A percentile compares a stretch with the other conserved stretches of the same genome.
These are phyloP conservation scores for Tremellales sp. DNA, from an alignment of 1,284 basidiomycete genomes.

Conservation along the genomic window DNA sequence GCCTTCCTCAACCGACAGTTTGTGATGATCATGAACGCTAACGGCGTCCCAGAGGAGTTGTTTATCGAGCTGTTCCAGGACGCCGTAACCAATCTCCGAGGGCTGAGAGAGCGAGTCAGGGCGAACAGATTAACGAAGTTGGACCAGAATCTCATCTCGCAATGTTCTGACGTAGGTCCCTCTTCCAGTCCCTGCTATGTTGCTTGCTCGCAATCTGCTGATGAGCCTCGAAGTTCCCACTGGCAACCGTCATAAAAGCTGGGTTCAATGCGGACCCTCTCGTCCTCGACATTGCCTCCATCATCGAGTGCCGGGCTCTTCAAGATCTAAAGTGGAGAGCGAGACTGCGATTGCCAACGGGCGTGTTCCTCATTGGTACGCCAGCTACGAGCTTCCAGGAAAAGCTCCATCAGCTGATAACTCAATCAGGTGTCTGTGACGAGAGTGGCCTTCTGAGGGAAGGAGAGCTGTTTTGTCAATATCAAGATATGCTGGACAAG, in stretches of 20 bases:
- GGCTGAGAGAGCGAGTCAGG: conserved; percentile 28
- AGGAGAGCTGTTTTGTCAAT: conserved; percentile 48
- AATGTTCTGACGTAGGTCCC: conserved; percentile 26
- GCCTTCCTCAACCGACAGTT: conserved; percentile 49
- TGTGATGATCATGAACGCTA: conserved; percentile 46
- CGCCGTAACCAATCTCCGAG: conserved; percentile 33
- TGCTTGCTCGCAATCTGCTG: neutral
- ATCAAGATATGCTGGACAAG: conserved; percentile 30
- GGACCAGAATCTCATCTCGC: conserved; percentile 21
- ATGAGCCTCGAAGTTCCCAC: conserved; percentile 32
- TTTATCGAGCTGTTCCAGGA: conserved; percentile 39
- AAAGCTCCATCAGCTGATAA: neutral
- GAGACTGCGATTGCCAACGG: conserved; percentile 34
- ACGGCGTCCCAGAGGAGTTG: conserved; percentile 37
- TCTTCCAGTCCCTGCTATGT: neutral
- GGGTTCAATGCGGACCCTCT: conserved; percentile 43
- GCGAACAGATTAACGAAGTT: conserved; percentile 15
- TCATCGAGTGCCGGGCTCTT: conserved; percentile 40
- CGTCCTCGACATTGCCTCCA: conserved; percentile 38
- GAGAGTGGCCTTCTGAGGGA: conserved; percentile 39
- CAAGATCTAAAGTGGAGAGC: conserved; percentile 49
- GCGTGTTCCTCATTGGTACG: conserved; percentile 45
- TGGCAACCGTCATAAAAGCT: conserved; percentile 32
- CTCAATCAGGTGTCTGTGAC: conserved; percentile 38
- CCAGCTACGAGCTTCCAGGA: neutral